phyloP scores from a whole-genome alignment of 2,329 filamentous ascomycete species.

The Zymoseptoria tritici region DNA sequence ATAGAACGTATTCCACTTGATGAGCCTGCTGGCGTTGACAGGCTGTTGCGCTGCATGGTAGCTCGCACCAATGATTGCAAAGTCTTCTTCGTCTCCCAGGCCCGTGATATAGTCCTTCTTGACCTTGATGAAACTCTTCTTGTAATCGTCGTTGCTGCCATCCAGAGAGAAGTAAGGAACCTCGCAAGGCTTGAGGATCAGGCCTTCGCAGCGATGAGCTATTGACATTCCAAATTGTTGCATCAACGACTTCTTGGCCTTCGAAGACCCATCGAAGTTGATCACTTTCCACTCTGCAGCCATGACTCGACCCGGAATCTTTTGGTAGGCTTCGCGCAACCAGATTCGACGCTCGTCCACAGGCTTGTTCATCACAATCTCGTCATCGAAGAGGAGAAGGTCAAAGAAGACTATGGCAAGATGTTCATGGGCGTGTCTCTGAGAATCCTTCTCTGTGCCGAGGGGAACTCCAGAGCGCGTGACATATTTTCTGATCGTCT shows the following conservation, averaged over 20 bases:
- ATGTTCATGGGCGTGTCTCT: constrained; percentile 48
- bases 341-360: constrained; percentile 55
- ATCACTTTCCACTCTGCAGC: constrained; percentile 61
- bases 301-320: constrained; percentile 55
- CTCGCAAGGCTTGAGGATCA: constrained; percentile 69
- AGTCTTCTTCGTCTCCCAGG: constrained; percentile 76
- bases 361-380: constrained; percentile 44
- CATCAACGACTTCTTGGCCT: constrained; percentile 50
- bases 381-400: constrained; percentile 50
- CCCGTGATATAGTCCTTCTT: constrained; percentile 79
- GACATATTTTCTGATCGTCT: constrained; percentile 76
- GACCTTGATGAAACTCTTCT: constrained; percentile 58
- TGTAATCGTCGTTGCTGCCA: constrained; percentile 11
- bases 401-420: constrained; percentile 57
- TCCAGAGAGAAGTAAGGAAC: constrained; percentile 60
- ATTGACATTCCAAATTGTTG: constrained; percentile 62
- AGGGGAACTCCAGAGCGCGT: constrained; percentile 63
- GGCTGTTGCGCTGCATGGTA: constrained; percentile 59
- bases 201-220: constrained; percentile 61
- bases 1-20: constrained; percentile 70
- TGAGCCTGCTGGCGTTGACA: constrained; percentile 38
- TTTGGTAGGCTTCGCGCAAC: constrained; percentile 50
- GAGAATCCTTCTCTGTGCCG: constrained; percentile 61
- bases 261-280: constrained; percentile 49
- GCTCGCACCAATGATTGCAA: constrained; percentile 68